Evolutionary conservation across 2,329 filamentous ascomycete species (phyloP).

Genomic region (Ascocoryne sarcoides): DNA sequence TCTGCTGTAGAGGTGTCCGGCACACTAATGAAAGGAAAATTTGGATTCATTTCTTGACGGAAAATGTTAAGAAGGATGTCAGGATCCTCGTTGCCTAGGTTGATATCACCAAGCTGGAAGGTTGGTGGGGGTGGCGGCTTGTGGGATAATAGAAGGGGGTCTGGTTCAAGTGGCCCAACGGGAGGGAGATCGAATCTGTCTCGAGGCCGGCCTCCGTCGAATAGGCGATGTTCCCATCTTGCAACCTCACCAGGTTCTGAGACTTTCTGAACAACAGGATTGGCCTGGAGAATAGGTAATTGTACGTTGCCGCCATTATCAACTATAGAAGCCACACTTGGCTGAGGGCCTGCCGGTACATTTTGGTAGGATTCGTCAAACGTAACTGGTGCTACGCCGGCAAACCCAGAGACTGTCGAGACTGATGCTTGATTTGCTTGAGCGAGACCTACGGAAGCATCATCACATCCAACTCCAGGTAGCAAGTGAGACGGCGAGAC

Average conservation of each 20-base stretch:
- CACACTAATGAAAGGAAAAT: conserved; percentile 19
- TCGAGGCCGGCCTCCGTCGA: conserved; percentile 2
- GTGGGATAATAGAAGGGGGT: background rate
- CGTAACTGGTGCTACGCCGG: background rate
- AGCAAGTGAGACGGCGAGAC: background rate
- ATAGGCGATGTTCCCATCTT: conserved; percentile 6
- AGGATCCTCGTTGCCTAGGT: conserved; percentile 9
- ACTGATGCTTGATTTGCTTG: background rate
- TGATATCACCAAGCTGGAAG: background rate
- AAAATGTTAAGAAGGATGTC: conserved; percentile 11
- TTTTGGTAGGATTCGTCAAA: background rate
- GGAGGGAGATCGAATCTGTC: conserved; percentile 2
- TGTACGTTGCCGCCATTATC: background rate
- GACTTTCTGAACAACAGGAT: background rate
- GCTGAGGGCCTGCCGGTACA: too few species aligned
- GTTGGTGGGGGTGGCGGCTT: background rate
- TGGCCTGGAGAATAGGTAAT: background rate
- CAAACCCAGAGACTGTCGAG: background rate
- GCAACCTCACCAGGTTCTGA: background rate
- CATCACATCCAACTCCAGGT: too few species aligned
- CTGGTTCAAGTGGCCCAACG: background rate
- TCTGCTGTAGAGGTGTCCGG: conserved; percentile 3
- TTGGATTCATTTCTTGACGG: conserved; percentile 11
- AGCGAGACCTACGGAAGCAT: too few species aligned
- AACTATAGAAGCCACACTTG: background rate